Evolutionary conservation across 2,329 filamentous ascomycete genomes (phyloP).

Genomic region (Verticillium nonalfalfae): DNA sequence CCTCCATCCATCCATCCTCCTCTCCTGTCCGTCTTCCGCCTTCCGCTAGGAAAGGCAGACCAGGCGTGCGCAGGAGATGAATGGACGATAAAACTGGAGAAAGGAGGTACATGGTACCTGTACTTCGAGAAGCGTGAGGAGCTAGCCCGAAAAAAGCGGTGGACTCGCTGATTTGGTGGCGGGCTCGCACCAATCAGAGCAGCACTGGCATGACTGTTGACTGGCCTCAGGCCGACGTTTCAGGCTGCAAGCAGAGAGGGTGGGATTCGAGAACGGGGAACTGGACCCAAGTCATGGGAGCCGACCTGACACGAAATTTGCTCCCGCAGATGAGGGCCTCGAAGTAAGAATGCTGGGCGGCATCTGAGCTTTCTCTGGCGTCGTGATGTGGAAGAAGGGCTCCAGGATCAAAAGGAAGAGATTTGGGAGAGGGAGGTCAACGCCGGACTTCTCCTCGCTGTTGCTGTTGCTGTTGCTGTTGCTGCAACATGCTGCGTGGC

Average conservation of each 20-base stretch:
- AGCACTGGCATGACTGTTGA: neutral
- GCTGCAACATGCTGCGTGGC: neutral
- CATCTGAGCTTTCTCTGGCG: neutral
- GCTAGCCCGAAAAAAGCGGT: slow-evolving; percentile 11
- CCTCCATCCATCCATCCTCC: neutral
- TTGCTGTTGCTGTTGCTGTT: neutral
- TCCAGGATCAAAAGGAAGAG: neutral
- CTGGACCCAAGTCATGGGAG: slow-evolving; percentile 1
- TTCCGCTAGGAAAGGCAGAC: neutral
- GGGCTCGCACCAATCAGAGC: slow-evolving; percentile 6
- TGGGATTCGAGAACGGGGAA: neutral
- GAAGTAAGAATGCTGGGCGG: neutral
- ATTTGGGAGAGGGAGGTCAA: neutral
- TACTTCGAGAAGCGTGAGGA: slow-evolving; percentile 8
- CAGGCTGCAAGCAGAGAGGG: slow-evolving; percentile 12
- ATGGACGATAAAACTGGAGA: slow-evolving; percentile 2
- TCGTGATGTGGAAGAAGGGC: neutral
- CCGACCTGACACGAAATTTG: neutral
- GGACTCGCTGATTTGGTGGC: slow-evolving; percentile 13
- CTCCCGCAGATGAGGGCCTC: neutral
- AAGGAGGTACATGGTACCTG: slow-evolving; percentile 10
- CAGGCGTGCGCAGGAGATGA: neutral
- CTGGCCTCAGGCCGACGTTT: slow-evolving; percentile 12
- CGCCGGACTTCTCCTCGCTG: neutral
- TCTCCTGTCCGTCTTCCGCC: neutral